Percentiles rank a stretch among this genome's conserved stretches.
phyloP scores from a whole-genome alignment of 805 yeast species.

The Candida krabiensis region DNA sequence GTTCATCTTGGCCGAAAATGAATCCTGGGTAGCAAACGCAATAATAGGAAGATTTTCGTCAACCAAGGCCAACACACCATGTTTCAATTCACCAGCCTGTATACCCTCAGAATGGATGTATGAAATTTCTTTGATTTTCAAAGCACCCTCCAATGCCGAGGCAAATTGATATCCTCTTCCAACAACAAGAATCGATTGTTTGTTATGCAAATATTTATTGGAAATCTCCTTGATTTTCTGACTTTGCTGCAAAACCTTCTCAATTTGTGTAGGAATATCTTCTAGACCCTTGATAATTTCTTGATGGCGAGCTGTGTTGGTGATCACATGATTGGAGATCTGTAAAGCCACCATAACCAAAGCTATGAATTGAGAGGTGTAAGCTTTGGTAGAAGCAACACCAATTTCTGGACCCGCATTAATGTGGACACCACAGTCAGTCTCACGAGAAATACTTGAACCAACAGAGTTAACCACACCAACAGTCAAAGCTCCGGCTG shows the following conservation, averaged over 20 bases:
- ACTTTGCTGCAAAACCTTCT: conserved; percentile 71
- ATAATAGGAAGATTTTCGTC: conserved; percentile 93
- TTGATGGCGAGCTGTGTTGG: conserved; percentile 70
- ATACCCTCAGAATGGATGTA: conserved; percentile 99
- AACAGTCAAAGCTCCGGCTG: conserved; percentile 94
- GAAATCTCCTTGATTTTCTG: conserved; percentile 75
- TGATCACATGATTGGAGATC: conserved; percentile 87
- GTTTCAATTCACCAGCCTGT: conserved; percentile 97
- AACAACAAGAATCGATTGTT: conserved; percentile 82
- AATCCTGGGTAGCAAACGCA: conserved; percentile 95
- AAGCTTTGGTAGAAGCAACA: conserved; percentile 98
- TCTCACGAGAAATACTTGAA: conserved; percentile 92
- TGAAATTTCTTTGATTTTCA: conserved; percentile 96
- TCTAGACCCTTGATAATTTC: conserved; percentile 87
- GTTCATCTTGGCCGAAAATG: conserved; percentile 93
- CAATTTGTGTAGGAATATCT: conserved; percentile 82
- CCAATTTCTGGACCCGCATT: conserved; percentile 99
- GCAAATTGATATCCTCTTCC: conserved; percentile 99
- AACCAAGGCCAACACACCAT: conserved; percentile 95
- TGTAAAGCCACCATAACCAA: conserved; percentile 94
- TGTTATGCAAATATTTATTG: conserved; percentile 66
- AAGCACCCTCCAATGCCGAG: conserved; percentile 96
- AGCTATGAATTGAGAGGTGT: conserved; percentile 97
- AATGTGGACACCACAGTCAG: conserved; percentile 99
- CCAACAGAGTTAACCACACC: conserved; percentile 99